Evolutionary conservation across 83 land plant genomes (phyloP).

Genomic region (Thuja plicata): DNA sequence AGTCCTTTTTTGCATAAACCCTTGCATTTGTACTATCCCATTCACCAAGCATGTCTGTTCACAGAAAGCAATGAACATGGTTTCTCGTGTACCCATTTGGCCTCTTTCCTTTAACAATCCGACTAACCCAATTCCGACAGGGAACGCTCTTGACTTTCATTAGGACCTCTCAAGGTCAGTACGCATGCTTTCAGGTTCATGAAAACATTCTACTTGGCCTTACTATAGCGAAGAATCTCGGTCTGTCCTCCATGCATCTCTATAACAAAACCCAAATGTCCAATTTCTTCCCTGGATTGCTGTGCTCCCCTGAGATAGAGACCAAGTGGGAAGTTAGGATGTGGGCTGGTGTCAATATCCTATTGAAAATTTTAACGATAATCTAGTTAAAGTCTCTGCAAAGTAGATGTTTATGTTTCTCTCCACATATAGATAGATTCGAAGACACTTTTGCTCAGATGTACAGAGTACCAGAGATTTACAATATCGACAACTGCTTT

Average conservation of each 20-base stretch:
- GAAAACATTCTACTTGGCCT: not conserved
- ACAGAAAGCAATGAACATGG: not conserved
- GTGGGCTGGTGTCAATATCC: not conserved
- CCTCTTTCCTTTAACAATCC: not conserved
- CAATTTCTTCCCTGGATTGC: not conserved
- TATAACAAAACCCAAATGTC: not conserved
- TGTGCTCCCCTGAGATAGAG: not conserved
- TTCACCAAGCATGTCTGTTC: not conserved
- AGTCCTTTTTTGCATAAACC: not conserved
- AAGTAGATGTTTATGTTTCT: not conserved
- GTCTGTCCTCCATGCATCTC: not conserved
- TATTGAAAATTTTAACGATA: too few species aligned
- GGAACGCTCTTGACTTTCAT: not conserved
- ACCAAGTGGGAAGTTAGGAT: not conserved
- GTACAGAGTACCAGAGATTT: not conserved
- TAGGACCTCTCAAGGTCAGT: not conserved
- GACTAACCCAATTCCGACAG: not conserved
- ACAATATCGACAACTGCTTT: not conserved
- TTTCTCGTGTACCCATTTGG: slow-evolving; percentile 7
- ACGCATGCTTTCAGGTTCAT: not conserved
- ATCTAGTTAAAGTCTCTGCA: not conserved
- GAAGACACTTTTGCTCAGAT: not conserved
- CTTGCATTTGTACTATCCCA: not conserved
- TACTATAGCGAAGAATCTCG: not conserved
- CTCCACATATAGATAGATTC: not conserved